A percentile compares a stretch with the other conserved stretches of the same genome.
Evolutionary conservation across 331 rosid species (phyloP).

Genomic region (Ulmus americana): DNA sequence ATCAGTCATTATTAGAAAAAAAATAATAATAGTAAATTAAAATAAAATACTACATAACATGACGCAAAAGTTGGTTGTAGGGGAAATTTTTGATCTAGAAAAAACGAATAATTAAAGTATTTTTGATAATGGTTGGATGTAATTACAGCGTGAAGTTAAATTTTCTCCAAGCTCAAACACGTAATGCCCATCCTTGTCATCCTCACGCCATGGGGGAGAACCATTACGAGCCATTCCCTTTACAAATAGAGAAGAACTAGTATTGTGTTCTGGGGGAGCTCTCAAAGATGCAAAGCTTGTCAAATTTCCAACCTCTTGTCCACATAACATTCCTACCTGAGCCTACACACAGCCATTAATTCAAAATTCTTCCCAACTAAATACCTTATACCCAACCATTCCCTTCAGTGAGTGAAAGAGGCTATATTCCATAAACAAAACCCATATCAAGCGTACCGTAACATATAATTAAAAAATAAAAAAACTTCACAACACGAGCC

Average conservation of each 20-base stretch:
- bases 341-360: slow-evolving; percentile 98
- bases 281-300: slow-evolving; percentile 73
- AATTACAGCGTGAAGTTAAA: slow-evolving; percentile 97
- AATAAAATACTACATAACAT: background rate
- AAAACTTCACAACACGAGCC: no score
- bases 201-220: slow-evolving; percentile 95
- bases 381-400: slow-evolving; percentile 22
- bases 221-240: slow-evolving; percentile 84
- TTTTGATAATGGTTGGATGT: slow-evolving; percentile 55
- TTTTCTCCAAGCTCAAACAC: slow-evolving; percentile 90
- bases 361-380: slow-evolving; percentile 35
- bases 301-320: slow-evolving; percentile 84
- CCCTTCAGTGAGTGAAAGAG: slow-evolving; percentile 3
- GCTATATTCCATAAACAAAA: background rate
- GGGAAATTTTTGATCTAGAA: background rate
- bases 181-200: slow-evolving; percentile 99
- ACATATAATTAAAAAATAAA: no score
- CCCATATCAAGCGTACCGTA: no score
- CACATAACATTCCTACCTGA: slow-evolving; percentile 98
- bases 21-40: no score
- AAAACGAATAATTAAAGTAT: slow-evolving; percentile 16
- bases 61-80: background rate
- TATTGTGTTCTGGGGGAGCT: slow-evolving; percentile 61
- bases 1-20: background rate
- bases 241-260: slow-evolving; percentile 49